These are phyloP conservation scores for Coemansia sp. DNA, from an alignment of 192 early-diverging fungal species.

Conservation along the genomic window DNA sequence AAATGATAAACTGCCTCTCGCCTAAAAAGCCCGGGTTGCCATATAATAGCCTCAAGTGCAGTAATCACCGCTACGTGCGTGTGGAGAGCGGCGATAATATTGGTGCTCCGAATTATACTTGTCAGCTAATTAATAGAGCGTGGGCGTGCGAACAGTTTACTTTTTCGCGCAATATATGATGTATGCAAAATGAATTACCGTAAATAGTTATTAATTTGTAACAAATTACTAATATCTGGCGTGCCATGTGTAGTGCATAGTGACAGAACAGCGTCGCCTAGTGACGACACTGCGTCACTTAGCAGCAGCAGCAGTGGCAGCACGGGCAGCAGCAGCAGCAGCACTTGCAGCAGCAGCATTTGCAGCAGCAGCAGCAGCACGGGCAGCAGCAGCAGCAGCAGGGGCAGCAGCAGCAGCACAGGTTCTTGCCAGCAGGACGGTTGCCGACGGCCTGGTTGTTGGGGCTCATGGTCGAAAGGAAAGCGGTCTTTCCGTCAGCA, in stretches of 20 bases:
- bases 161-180: neutral
- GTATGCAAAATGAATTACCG: neutral
- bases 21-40: too few species aligned
- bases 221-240: neutral
- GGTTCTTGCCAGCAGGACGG: constrained; percentile 39
- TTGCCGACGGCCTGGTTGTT: constrained; percentile 18
- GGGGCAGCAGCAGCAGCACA: constrained; percentile 42
- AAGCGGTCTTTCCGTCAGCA: constrained; percentile 5
- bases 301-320: constrained; percentile 30
- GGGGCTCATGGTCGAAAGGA: neutral
- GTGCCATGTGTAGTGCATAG: too few species aligned
- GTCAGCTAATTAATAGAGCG: neutral
- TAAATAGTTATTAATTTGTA: neutral
- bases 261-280: too few species aligned
- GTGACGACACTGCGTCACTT: neutral
- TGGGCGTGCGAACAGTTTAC: neutral
- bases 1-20: too few species aligned
- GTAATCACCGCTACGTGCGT: neutral
- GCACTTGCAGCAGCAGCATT: constrained; percentile 15
- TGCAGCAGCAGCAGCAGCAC: constrained; percentile 21
- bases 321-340: constrained; percentile 25
- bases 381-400: constrained; percentile 29
- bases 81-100: neutral
- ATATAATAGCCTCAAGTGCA: too few species aligned
- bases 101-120: neutral